Evolutionary conservation across 1,284 basidiomycete species (phyloP), one percentile per base, ranked within the genome.

Genomic region (Fistulinella cinereoalba): DNA sequence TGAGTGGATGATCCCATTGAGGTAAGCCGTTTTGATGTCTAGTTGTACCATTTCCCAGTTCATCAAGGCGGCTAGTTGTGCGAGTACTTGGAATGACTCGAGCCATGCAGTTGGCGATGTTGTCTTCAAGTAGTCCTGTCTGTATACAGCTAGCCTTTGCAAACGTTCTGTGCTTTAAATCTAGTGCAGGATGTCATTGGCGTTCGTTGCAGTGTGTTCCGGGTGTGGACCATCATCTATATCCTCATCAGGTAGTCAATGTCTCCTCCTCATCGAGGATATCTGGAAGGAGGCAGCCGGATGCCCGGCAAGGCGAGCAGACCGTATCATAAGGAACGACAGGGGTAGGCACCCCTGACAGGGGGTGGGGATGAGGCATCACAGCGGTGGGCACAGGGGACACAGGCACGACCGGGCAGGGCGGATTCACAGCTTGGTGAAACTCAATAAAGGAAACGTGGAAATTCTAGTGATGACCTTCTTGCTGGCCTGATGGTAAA

Each of bases 1-100:
- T n/a, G 15, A 32, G 31, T n/a, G n/a, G n/a, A n/a, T n/a, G 2
- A 3, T 15, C 7, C 31, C 31, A 32, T 32, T 32, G 3, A 32
- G 15, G 15, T 8, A 32, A 21, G 44, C 38, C 0, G 24, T 49
- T 6, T 51, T 51, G 19, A 53, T 49, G 18, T 53, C 41, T 0
- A 53, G 9, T 6, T 53, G 43, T 4, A 51, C n/a, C 0, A 53
- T 51, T 15, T 53, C 41, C 49, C 46, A 49, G n/a, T 53, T 21
- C 0, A 48, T 22, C 0, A 23, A 9, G 1, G 43, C 45, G 0
- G 27, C 29, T 0, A 53, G 11, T 9, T 49, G 43, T 1, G 34
- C 18, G 0, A 50, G 40, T 0, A 42, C 19, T 1, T 9, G 23
- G 6, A 55, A 50, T 0, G 46, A 53, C 10, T 52, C 29, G 13